Evolutionary conservation across 2,329 filamentous ascomycete species (phyloP).

Genomic region (Ophiosphaerella narmari): DNA sequence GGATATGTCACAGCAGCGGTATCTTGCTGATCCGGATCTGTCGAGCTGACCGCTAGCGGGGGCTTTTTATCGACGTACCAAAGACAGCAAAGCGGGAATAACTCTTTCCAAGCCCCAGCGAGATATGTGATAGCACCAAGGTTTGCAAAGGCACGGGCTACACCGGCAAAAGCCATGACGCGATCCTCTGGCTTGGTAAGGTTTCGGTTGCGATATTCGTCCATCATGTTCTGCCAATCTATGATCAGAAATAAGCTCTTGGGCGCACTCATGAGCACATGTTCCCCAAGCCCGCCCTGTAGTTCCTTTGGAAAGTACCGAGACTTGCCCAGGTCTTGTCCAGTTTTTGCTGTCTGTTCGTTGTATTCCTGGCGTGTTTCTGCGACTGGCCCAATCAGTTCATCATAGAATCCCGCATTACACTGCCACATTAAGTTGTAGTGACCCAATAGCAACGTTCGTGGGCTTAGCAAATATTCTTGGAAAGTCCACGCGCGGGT

Average conservation of each 20-base stretch:
- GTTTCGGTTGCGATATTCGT: slow-evolving; percentile 8
- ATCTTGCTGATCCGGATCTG: no score
- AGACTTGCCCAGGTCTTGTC: slow-evolving; percentile 3
- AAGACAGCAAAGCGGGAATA: slow-evolving; percentile 1
- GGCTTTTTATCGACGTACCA: slow-evolving; percentile 12
- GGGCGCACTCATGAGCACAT: not conserved
- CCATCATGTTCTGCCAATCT: slow-evolving; percentile 2
- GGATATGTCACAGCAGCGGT: no score
- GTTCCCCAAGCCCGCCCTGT: not conserved
- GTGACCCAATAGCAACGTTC: slow-evolving; percentile 16
- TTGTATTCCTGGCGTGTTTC: not conserved
- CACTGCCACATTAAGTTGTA: slow-evolving; percentile 20
- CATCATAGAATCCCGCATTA: slow-evolving; percentile 9
- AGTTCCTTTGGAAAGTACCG: slow-evolving; percentile 7
- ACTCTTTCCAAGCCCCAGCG: slow-evolving; percentile 8
- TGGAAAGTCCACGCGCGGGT: slow-evolving; percentile 24
- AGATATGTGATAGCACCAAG: slow-evolving; percentile 7
- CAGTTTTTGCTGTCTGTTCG: not conserved
- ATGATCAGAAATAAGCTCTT: not conserved
- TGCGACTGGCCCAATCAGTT: slow-evolving; percentile 3
- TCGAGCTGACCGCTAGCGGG: no score
- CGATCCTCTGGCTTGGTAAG: slow-evolving; percentile 7
- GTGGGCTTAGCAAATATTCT: slow-evolving; percentile 16
- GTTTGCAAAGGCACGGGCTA: not conserved
- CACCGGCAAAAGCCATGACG: slow-evolving; percentile 12